A percentile compares a stretch with the other conserved stretches of the same genome.
These are phyloP conservation scores for Crucihimalaya himalaica DNA, from an alignment of 345 rosid genomes.

Conservation along the genomic window DNA sequence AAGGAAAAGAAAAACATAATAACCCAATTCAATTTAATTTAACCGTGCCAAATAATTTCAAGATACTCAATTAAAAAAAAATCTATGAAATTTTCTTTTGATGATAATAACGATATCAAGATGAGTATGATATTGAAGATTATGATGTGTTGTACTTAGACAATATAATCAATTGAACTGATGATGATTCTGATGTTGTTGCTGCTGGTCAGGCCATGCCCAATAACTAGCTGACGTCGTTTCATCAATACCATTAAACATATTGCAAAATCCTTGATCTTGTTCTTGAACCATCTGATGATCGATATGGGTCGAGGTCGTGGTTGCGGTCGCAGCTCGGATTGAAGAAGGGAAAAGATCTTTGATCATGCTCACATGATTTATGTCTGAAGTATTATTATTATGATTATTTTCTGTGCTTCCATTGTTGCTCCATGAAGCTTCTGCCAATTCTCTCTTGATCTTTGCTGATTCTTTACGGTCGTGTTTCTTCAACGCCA, in stretches of 20 bases:
- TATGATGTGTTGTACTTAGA: conserved; percentile 13
- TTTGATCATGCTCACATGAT: conserved; percentile 50
- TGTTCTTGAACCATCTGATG: conserved; percentile 61
- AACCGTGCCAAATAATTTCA: conserved; percentile 29
- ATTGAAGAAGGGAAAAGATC: conserved; percentile 55
- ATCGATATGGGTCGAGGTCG: conserved; percentile 46
- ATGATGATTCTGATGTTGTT: conserved; percentile 51
- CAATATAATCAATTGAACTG: conserved; percentile 32
- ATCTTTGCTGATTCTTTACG: conserved; percentile 45
- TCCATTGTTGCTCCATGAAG: conserved; percentile 78
- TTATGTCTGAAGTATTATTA: conserved; percentile 58
- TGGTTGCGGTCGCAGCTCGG: conserved; percentile 51
- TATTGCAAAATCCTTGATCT: conserved; percentile 62
- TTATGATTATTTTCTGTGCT: conserved; percentile 54
- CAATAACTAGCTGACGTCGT: conserved; percentile 61
- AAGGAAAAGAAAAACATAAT: neutral
- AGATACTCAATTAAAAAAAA: conserved; percentile 19
- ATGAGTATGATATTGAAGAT: conserved; percentile 26
- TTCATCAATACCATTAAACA: conserved; percentile 74
- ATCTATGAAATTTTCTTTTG: conserved; percentile 26
- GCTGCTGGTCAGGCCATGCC: conserved; percentile 74
- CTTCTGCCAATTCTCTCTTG: conserved; percentile 61
- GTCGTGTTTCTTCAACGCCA: conserved; percentile 57
- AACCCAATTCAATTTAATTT: conserved; percentile 11
- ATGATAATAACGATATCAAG: conserved; percentile 22